A percentile compares a stretch with the other conserved stretches of the same genome.
Evolutionary conservation across 805 yeast species (phyloP).

Genomic region (Pichia californica): DNA sequence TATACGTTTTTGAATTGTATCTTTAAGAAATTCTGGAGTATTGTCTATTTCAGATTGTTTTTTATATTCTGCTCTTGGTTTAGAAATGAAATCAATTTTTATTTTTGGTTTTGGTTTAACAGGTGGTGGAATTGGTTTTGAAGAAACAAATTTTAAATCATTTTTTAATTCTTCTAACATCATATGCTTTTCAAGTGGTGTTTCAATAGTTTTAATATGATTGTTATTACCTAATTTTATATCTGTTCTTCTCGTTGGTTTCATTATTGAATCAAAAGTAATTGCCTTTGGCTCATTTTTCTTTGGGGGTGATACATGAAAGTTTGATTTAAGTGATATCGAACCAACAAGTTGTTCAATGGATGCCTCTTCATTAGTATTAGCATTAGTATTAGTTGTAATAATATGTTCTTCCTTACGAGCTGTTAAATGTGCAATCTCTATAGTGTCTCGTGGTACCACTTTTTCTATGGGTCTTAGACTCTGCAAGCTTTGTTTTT

Average conservation of each 20-base stretch:
- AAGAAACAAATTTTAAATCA: background rate
- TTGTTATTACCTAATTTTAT: background rate
- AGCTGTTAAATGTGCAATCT: background rate
- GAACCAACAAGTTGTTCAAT: conserved; percentile 11
- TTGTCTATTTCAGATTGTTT: background rate
- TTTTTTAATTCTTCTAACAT: background rate
- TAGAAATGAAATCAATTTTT: background rate
- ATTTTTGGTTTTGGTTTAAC: conserved; percentile 1
- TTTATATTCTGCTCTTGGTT: too few relatives aligned
- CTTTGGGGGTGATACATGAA: conserved; percentile 1
- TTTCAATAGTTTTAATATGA: background rate
- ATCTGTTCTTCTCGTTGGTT: conserved; percentile 2
- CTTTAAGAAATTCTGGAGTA: background rate
- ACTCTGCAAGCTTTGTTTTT: conserved; percentile 12
- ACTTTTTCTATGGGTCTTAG: background rate
- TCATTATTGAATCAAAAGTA: conserved; percentile 19
- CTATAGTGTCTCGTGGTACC: background rate
- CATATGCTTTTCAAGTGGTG: background rate
- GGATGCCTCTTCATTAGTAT: background rate
- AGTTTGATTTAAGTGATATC: conserved; percentile 6
- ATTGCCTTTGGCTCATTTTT: conserved; percentile 20
- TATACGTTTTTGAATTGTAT: conserved; percentile 2
- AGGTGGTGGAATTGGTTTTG: background rate
- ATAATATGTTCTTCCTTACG: background rate
- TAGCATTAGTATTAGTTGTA: background rate